Percentiles rank a stretch among this genome's conserved stretches.
Evolutionary conservation across 495 filamentous ascomycete species (phyloP).

Genomic region (Aspergillus coremiiformis): DNA sequence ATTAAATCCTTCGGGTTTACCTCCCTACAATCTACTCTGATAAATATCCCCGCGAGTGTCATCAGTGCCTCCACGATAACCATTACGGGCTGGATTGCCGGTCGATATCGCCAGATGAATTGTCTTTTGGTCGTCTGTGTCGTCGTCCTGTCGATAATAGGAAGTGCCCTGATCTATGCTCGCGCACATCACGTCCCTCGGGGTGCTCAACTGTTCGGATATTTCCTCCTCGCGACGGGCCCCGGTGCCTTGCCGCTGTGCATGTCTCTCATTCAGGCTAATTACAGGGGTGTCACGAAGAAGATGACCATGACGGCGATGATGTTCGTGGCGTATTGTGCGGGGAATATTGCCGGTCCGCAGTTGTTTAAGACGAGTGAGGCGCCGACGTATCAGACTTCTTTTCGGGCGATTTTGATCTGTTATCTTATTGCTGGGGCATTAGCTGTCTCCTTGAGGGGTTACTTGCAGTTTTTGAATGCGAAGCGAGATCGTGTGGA

Average conservation of each 20-base stretch:
- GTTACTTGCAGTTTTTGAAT: constrained; percentile 38
- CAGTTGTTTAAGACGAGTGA: constrained; percentile 32
- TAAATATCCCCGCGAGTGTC: constrained; percentile 37
- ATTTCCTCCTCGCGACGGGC: constrained; percentile 48
- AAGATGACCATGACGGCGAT: constrained; percentile 46
- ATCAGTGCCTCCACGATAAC: constrained; percentile 33
- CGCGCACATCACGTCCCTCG: constrained; percentile 42
- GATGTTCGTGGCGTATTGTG: constrained; percentile 36
- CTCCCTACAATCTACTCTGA: constrained; percentile 32
- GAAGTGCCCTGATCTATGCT: constrained; percentile 54
- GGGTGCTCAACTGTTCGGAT: constrained; percentile 48
- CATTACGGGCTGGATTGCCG: constrained; percentile 32
- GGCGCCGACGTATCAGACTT: constrained; percentile 33
- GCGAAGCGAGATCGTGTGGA: constrained; percentile 30
- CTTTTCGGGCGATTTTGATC: constrained; percentile 46
- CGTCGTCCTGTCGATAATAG: constrained; percentile 36
- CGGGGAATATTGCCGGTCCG: constrained; percentile 36
- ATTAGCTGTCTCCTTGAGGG: constrained; percentile 31
- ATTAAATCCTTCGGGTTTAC: constrained; percentile 40
- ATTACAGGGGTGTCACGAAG: constrained; percentile 61
- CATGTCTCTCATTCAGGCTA: constrained; percentile 48
- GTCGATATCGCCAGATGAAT: constrained; percentile 25
- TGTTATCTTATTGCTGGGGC: constrained; percentile 41
- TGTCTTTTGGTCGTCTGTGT: constrained; percentile 27
- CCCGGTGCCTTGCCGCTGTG: constrained; percentile 51